These are phyloP conservation scores for Dichomitus squalens DNA, from an alignment of 1,284 basidiomycete species.

Conservation along the genomic window DNA sequence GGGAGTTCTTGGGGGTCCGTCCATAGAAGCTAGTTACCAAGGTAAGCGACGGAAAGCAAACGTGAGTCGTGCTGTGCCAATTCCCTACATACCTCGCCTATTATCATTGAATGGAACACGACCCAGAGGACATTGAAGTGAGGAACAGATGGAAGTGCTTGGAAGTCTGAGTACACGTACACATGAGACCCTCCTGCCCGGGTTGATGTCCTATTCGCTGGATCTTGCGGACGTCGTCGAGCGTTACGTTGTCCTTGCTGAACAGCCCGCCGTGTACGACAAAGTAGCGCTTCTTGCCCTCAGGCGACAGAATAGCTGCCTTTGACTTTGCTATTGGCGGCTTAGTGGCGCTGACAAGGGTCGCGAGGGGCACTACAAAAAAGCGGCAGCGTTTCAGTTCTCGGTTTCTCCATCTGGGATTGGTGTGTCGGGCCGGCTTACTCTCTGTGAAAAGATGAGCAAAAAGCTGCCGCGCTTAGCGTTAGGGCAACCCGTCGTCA, in stretches of 20 bases:
- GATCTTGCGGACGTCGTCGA: conserved; percentile 91
- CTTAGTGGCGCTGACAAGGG: conserved; percentile 77
- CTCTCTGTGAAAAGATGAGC: conserved; percentile 89
- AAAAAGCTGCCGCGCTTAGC: conserved; percentile 63
- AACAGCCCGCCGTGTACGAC: conserved; percentile 97
- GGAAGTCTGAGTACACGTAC: conserved; percentile 45
- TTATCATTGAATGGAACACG: not conserved
- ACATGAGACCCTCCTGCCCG: conserved; percentile 95
- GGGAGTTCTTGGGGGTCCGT: conserved; percentile 91
- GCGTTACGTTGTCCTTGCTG: conserved; percentile 90
- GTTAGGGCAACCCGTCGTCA: not conserved
- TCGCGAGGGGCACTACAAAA: conserved; percentile 82
- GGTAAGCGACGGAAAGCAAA: not conserved
- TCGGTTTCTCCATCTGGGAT: no score
- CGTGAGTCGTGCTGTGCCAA: not conserved
- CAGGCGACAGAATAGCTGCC: conserved; percentile 75
- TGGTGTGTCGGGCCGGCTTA: conserved; percentile 42
- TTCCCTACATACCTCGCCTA: conserved; percentile 55
- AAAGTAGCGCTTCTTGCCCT: conserved; percentile 90
- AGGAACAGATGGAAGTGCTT: no score
- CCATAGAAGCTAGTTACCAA: conserved; percentile 69
- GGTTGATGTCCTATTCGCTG: conserved; percentile 90
- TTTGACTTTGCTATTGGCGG: conserved; percentile 49
- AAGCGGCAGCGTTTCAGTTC: not conserved
- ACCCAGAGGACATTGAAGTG: not conserved